phyloP scores from a whole-genome alignment of 2,329 filamentous ascomycete species.

The Clonostachys rhizophaga region DNA sequence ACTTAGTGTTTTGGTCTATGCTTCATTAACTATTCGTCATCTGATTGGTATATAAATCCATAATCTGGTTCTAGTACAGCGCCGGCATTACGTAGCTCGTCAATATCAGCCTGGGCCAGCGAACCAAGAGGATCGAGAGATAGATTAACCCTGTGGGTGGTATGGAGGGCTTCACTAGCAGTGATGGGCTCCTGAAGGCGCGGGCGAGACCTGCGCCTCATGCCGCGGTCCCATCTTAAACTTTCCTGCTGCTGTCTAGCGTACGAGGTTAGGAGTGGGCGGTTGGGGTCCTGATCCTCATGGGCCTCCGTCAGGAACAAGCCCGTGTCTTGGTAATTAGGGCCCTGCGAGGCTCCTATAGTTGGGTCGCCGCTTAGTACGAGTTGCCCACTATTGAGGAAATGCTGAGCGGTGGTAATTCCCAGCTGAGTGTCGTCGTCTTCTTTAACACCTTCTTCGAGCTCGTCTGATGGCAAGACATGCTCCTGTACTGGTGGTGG shows the following conservation, averaged over 20 bases:
- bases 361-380: conserved; percentile 34
- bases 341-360: conserved; percentile 53
- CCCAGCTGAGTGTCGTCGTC: not conserved
- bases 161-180: not conserved
- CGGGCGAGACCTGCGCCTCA: conserved; percentile 11
- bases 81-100: no score
- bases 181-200: conserved; percentile 11
- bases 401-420: conserved; percentile 4
- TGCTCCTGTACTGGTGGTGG: conserved; percentile 23
- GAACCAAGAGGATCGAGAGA: no score
- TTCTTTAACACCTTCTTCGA: not conserved
- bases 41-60: no score
- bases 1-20: no score
- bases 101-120: no score
- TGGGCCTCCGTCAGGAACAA: conserved; percentile 46
- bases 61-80: no score
- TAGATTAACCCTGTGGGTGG: no score
- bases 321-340: conserved; percentile 37
- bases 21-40: no score
- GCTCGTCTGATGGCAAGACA: no score
- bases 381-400: conserved; percentile 34
- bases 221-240: conserved; percentile 7
- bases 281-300: conserved; percentile 29
- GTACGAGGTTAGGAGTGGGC: conserved; percentile 37
- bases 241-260: conserved; percentile 39